phyloP scores from a whole-genome alignment of 345 rosid genomes.

The Diplotaxis tenuifolia region DNA sequence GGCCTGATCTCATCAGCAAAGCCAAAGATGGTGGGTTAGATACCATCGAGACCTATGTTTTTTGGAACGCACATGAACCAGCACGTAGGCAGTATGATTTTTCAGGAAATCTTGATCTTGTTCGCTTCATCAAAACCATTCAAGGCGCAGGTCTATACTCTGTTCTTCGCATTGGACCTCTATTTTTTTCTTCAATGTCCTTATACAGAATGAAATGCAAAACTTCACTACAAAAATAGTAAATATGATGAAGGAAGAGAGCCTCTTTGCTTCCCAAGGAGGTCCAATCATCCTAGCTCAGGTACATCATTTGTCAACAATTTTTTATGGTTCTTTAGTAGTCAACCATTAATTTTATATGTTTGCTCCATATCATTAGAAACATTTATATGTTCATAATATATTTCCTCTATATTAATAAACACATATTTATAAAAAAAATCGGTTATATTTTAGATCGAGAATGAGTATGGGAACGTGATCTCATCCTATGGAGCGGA shows the following conservation, averaged over 20 bases:
- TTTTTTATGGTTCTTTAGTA: neutral
- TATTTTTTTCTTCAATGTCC: neutral
- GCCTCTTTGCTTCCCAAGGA: conserved; percentile 68
- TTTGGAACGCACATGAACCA: conserved; percentile 70
- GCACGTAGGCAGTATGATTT: conserved; percentile 54
- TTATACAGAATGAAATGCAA: conserved; percentile 47
- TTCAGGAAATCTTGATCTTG: conserved; percentile 45
- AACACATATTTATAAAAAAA: neutral
- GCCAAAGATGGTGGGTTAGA: conserved; percentile 67
- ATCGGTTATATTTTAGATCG: conserved; percentile 45
- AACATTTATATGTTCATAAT: neutral
- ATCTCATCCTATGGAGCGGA: conserved; percentile 47
- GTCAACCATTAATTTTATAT: neutral
- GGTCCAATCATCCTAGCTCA: no score
- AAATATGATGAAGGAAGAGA: conserved; percentile 60
- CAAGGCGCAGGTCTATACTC: no score
- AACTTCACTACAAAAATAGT: no score
- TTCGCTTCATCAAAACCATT: conserved; percentile 59
- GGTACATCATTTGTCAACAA: conserved; percentile 30
- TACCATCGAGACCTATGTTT: conserved; percentile 60
- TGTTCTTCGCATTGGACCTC: conserved; percentile 73
- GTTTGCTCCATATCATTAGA: neutral
- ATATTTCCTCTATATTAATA: neutral
- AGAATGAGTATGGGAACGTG: conserved; percentile 79
- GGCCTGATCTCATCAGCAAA: conserved; percentile 60